Evolutionary conservation across 495 filamentous ascomycete genomes (phyloP), one percentile per base, ranked within the genome.

Genomic region (Penicillium diatomitis): DNA sequence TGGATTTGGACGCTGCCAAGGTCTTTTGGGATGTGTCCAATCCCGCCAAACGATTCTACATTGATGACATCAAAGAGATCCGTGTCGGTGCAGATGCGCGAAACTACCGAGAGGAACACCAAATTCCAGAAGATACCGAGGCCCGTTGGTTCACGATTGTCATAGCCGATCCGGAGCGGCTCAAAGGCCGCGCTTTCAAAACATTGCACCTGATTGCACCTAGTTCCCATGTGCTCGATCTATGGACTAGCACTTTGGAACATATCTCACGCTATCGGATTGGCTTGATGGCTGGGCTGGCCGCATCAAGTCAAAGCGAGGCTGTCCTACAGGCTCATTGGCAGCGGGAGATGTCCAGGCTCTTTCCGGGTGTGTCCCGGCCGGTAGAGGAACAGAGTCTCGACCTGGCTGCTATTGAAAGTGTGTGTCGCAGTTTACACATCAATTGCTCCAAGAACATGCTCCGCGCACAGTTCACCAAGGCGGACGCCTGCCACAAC

Each of bases 51-150:
- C 79, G 77, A 11, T 86, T 98, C 54, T 94, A 94, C 60, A 83
- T 98, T 48, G 92, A 98, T 53, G 88, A 98, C 59, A 90, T 98
- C 57, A 84, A 84, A 55, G 88, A 95, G 52, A 87, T 98, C 38
- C 82, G 89, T 45, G 78, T 82, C 34, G 91, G 88, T 34, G 74
- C 80, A n/a, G 88, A 96, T 60, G 89, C 90, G 33, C 77, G 82
- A 40, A 90, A 94, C 54, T 95, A 95, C 55, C 84, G 87, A 8
- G 85, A 95, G 61, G 90, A 95, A 58, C 85, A 85, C 56, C 76
- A 81, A 35, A 63, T 92, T 31, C 54, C 81, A 4, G 74, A 80
- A 46, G 73, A 78, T 7, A 70, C 72, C 4, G 83, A 88, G 61
- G 65, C 72, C 30, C 77, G 80, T 20, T 95, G 90, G 82, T 87